Evolutionary conservation across 805 yeast genomes (phyloP).

Genomic region (Spathaspora hagerdaliae): DNA sequence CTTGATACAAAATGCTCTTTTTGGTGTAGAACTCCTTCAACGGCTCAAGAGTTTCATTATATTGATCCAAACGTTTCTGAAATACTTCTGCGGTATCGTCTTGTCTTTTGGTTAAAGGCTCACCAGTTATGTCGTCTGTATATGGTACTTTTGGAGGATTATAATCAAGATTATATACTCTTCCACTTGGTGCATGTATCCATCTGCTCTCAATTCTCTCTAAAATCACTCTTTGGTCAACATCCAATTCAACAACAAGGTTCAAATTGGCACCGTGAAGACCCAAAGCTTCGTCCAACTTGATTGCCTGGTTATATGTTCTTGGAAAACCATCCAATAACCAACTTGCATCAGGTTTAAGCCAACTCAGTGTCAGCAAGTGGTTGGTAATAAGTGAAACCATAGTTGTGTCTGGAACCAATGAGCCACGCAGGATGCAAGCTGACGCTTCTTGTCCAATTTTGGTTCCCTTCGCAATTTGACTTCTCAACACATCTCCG

Average conservation of each 20-base stretch:
- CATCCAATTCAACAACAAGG: constrained; percentile 80
- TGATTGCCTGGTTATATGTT: constrained; percentile 66
- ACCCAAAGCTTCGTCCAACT: constrained; percentile 44
- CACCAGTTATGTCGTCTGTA: constrained; percentile 86
- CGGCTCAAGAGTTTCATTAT: constrained; percentile 57
- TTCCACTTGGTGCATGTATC: constrained; percentile 80
- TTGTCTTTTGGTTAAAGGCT: constrained; percentile 69
- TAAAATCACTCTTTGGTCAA: constrained; percentile 78
- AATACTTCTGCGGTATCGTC: constrained; percentile 82
- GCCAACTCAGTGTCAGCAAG: constrained; percentile 39
- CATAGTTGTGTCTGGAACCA: constrained; percentile 74
- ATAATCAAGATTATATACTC: constrained; percentile 81
- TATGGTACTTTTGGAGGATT: constrained; percentile 86
- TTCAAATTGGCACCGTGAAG: constrained; percentile 47
- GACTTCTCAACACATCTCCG: constrained; percentile 76
- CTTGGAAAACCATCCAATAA: constrained; percentile 92
- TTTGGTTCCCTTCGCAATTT: constrained; percentile 51
- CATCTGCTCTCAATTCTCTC: constrained; percentile 81
- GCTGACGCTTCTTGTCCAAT: constrained; percentile 56
- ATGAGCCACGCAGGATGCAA: constrained; percentile 57
- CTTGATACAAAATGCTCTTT: constrained; percentile 43
- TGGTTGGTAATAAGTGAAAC: constrained; percentile 53
- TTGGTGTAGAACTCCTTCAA: constrained; percentile 57
- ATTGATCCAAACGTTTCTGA: constrained; percentile 59
- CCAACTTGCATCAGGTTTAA: constrained; percentile 51